Evolutionary conservation across 345 rosid species (phyloP).

Genomic region (Lepidium aucheri): DNA sequence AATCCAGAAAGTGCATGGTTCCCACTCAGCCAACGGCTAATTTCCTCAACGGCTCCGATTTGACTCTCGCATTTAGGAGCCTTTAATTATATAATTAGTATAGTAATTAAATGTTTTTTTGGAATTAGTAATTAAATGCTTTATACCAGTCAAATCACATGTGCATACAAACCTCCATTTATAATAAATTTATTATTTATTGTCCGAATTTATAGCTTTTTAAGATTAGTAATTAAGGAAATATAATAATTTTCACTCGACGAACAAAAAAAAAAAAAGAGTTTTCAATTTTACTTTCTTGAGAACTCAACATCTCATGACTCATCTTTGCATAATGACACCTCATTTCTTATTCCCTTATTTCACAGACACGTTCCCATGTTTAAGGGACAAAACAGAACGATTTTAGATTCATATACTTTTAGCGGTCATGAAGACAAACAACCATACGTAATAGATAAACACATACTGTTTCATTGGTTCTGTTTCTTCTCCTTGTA

Average conservation of each 20-base stretch:
- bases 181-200: neutral
- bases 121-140: neutral
- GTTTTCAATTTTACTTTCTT: too few species aligned
- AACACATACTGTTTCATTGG: slow-evolving; percentile 24
- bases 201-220: neutral
- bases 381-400: slow-evolving; percentile 25
- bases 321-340: neutral
- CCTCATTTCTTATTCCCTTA: slow-evolving; percentile 13
- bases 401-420: slow-evolving; percentile 11
- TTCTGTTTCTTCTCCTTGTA: slow-evolving; percentile 6
- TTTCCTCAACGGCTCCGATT: slow-evolving; percentile 12
- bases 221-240: neutral
- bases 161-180: neutral
- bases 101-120: neutral
- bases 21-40: slow-evolving; percentile 26
- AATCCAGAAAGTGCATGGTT: slow-evolving; percentile 12
- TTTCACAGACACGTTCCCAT: slow-evolving; percentile 21
- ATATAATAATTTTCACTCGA: neutral
- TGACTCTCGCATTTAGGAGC: slow-evolving; percentile 19
- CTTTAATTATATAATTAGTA: neutral
- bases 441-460: slow-evolving; percentile 8
- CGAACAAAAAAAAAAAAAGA: too few species aligned
- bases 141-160: neutral
- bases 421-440: neutral
- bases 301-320: neutral